Conservation (phyloP, 129 eudicot genomes). For the Helianthus annuus region HanXRQr2.0-SUNRISE NC_035434.2:156010485-156010984, state of each 20-base stretch:
- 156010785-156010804: conserved; percentile 5
- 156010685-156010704: conserved; percentile 35
- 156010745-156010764: conserved; percentile 58
- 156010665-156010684: conserved; percentile 37
- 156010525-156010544: background rate
- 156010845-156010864: background rate
- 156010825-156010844: conserved; percentile 1
- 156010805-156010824: background rate
- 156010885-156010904: background rate
- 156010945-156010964: background rate
- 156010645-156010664: conserved; percentile 58
- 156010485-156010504: background rate
- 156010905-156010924: background rate
- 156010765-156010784: conserved; percentile 52
- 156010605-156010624: background rate
- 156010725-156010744: conserved; percentile 47
- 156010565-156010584: background rate
- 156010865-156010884: background rate
- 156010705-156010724: conserved; percentile 45
- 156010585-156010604: background rate
- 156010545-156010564: background rate
- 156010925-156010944: background rate
- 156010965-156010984: background rate
- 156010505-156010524: background rate
- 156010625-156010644: conserved; percentile 51